Base-by-base conservation (phyloP, 78 protist species). In the Blattamonas nauphoetae region DNA sequence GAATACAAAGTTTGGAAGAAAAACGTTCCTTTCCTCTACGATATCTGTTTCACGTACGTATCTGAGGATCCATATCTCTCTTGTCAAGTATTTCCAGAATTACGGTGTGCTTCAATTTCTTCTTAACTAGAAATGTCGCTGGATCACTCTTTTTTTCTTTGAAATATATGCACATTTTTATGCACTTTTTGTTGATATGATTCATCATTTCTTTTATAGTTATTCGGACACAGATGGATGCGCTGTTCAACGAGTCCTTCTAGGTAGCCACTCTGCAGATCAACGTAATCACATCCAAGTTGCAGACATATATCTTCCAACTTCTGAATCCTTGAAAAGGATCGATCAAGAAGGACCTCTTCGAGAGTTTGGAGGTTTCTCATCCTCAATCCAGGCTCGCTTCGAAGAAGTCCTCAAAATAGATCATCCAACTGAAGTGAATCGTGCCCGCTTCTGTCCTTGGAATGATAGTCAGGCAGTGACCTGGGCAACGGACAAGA, bases 1-100 rank as follows among this genome's bases (percentile, higher is more conserved):
- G 88, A 86, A 5, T 86, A 86, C 88, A 86, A 86, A 3, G 1
- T 63, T 1, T 86, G 88, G 88, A 86, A 86, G 2, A 86, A 86
- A 64, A 86, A 86, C 33, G n/a, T 78, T 5, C 84, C 88, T 1
- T 86, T 44, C 34, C 1, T 86, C 1, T 86, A 86, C 55, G 88
- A 86, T 64, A 3, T 1, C 36, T 81, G 78, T 1, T 2, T 86
- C 5, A 86, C 88, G 80, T 78, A 86, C 34, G 36, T 42, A 5
- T 45, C 55, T 32, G 88, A 63, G 2, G n/a, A 35, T 29, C 84
- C 84, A 3, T 55, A 42, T 71, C 4, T 55, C 4, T 63, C 88
- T 64, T 33, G 45, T 4, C 29, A 63, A 1, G 33, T 36, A 64
- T 4, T 71, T 2, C 88, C 88, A 3, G 88, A 86, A 34, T 3